A percentile compares a stretch with the other conserved stretches of the same genome.
Conservation (phyloP, 345 rosid genomes). For the Linum tenue region DNA sequence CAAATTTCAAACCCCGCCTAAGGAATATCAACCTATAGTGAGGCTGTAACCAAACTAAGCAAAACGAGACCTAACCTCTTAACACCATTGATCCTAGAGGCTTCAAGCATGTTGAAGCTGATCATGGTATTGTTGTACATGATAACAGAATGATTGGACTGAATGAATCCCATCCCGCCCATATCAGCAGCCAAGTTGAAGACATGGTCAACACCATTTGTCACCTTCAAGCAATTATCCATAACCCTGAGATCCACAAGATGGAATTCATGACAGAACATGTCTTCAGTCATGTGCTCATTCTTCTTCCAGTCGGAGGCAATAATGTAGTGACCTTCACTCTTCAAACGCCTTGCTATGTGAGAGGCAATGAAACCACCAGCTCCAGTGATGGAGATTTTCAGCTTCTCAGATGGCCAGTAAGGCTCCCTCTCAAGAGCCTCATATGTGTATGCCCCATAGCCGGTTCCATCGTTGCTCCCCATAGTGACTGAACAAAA, state of each 20-base stretch:
- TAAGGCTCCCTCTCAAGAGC: slow-evolving; percentile 75
- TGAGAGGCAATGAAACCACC: slow-evolving; percentile 98
- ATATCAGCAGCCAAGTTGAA: slow-evolving; percentile 98
- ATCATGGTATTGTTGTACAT: slow-evolving; percentile 99
- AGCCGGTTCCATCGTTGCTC: slow-evolving; percentile 42
- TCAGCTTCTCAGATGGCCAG: slow-evolving; percentile 86
- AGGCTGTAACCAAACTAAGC: too few species aligned
- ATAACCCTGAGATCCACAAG: slow-evolving; percentile 94
- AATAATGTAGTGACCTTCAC: slow-evolving; percentile 88
- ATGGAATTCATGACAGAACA: slow-evolving; percentile 96
- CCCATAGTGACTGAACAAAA: slow-evolving; percentile 47
- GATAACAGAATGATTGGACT: slow-evolving; percentile 95
- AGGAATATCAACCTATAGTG: slow-evolving; percentile 1
- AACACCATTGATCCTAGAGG: slow-evolving; percentile 76
- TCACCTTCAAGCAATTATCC: slow-evolving; percentile 91
- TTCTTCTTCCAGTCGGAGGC: slow-evolving; percentile 99
- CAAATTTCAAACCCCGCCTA: neutral
- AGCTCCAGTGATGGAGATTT: slow-evolving; percentile 79
- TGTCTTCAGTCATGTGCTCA: slow-evolving; percentile 96
- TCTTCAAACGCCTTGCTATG: slow-evolving; percentile 93
- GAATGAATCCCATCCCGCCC: slow-evolving; percentile 99
- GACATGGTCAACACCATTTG: slow-evolving; percentile 67
- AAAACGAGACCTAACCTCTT: slow-evolving; percentile 46
- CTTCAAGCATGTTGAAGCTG: slow-evolving; percentile 97
- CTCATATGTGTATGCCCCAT: slow-evolving; percentile 79